Percentiles rank a stretch among this genome's conserved stretches.
phyloP scores from a whole-genome alignment of 371 early-diverging fungal genomes.

The Mucor lusitanicus region DNA sequence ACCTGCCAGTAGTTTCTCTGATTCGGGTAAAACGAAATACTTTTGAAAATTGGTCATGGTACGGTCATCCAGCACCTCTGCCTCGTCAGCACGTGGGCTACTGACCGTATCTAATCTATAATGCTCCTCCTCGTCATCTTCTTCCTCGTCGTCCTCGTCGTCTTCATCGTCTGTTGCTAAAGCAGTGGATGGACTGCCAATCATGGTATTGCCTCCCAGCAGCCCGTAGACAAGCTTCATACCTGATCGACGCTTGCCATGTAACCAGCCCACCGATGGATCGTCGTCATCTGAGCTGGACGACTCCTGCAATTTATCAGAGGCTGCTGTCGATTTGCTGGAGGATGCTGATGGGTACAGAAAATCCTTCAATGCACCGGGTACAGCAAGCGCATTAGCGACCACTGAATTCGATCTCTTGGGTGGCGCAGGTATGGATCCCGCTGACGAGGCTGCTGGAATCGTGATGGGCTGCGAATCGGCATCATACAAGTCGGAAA shows the following conservation, averaged over 20 bases:
- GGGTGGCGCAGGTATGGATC: background rate
- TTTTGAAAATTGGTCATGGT: slow-evolving; percentile 50
- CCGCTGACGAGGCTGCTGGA: slow-evolving; percentile 1
- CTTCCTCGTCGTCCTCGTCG: slow-evolving; percentile 21
- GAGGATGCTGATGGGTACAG: slow-evolving; percentile 25
- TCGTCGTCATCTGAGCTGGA: slow-evolving; percentile 49
- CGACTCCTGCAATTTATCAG: slow-evolving; percentile 8
- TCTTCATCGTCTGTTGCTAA: slow-evolving; percentile 35
- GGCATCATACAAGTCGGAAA: slow-evolving; percentile 40
- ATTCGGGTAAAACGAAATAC: slow-evolving; percentile 64
- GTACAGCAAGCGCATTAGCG: slow-evolving; percentile 37
- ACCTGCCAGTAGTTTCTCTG: slow-evolving; percentile 59
- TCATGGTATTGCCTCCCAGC: slow-evolving; percentile 24
- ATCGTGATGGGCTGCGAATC: slow-evolving; percentile 34
- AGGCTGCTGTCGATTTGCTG: slow-evolving; percentile 1
- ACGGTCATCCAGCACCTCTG: slow-evolving; percentile 39
- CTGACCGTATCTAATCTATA: background rate
- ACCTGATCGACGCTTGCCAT: slow-evolving; percentile 44
- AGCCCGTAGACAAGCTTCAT: slow-evolving; percentile 49
- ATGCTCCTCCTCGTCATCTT: slow-evolving; percentile 12
- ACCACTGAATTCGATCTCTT: slow-evolving; percentile 27
- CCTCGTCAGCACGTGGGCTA: slow-evolving; percentile 14
- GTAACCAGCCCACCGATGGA: slow-evolving; percentile 36
- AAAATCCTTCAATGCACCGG: slow-evolving; percentile 34
- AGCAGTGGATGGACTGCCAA: slow-evolving; percentile 17